Evolutionary conservation across 345 rosid genomes (phyloP), one percentile per base, ranked within the genome.

Genomic region (Populus pruinosa): DNA sequence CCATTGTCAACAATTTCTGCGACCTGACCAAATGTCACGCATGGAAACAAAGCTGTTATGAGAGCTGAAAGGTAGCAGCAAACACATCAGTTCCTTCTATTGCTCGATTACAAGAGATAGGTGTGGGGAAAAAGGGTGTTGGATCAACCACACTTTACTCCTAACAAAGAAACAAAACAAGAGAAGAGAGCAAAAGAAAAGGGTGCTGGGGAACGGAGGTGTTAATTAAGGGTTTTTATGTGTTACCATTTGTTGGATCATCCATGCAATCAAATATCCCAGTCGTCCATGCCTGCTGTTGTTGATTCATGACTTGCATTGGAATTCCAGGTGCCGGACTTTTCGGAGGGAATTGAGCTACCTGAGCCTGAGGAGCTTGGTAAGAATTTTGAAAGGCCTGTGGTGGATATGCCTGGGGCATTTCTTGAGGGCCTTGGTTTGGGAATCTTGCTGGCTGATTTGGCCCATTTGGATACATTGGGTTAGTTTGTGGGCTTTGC

Each of bases 1-100:
- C 97, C 97, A 23, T 88, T 83, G 74, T 92, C 93, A 13, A 84
- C 69, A 50, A 92, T 88, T 77, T 92, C 88, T 16, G 94, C 91
- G 44, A 92, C 72, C 80, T 89, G 90, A 41, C 97, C 92, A 56
- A 89, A 86, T 47, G 90, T 81, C 79, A 81, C 69, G 84, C 87
- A 86, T 23, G 89, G 91, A 78, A 85, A 72, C 70, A 78, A 80
- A 36, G 79, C 77, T 44, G 97, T 91, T 56, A 78, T 77, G 35
- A 87, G 25, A 72, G 93, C 94, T 92, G 91, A 73, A 83, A 16
- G 17, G 71, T 38, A 1, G 35, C 6, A 72, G 1, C 55, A 29
- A 12, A 50, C 1, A 23, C 10, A 23, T 75, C 43, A 76, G 41
- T 71, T 74, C 38, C 29, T 23, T 23, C 12, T 62, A 8, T 64